Evolutionary conservation across 441 rosid species (phyloP).

Genomic region (Theobroma grandiflorum): DNA sequence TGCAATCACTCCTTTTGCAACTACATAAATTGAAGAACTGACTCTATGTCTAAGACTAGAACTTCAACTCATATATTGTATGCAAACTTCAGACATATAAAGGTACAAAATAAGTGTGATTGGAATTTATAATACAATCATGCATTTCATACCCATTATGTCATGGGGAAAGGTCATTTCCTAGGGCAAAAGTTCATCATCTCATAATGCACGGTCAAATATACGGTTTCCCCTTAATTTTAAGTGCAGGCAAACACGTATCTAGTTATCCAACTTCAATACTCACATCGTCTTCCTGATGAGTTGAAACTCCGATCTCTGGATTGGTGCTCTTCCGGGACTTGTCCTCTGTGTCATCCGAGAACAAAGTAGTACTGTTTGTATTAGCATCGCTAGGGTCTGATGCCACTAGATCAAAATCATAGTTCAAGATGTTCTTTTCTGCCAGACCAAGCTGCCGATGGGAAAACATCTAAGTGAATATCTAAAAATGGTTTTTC

Average conservation of each 20-base stretch:
- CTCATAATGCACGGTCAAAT: neutral
- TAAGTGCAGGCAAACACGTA: neutral
- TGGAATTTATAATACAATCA: neutral
- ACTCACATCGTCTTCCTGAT: slow-evolving; percentile 83
- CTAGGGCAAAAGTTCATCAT: slow-evolving; percentile 13
- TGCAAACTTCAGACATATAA: neutral
- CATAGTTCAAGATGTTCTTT: slow-evolving; percentile 85
- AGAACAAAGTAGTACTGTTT: slow-evolving; percentile 86
- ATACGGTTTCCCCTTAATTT: neutral
- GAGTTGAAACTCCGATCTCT: slow-evolving; percentile 60
- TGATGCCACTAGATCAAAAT: slow-evolving; percentile 79
- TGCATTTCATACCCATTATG: neutral
- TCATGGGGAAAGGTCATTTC: neutral
- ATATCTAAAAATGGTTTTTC: slow-evolving; percentile 9
- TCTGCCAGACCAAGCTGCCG: slow-evolving; percentile 94
- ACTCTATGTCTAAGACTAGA: neutral
- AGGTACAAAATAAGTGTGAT: neutral
- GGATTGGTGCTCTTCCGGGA: slow-evolving; percentile 62
- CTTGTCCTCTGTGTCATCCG: slow-evolving; percentile 95
- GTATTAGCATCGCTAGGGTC: slow-evolving; percentile 98
- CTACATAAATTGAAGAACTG: neutral
- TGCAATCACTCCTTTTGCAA: neutral
- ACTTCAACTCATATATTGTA: neutral
- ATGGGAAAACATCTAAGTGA: slow-evolving; percentile 35
- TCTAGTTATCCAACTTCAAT: slow-evolving; percentile 21